Evolutionary conservation across 2,329 filamentous ascomycete genomes (phyloP).

Genomic region (Talaromyces sp.): DNA sequence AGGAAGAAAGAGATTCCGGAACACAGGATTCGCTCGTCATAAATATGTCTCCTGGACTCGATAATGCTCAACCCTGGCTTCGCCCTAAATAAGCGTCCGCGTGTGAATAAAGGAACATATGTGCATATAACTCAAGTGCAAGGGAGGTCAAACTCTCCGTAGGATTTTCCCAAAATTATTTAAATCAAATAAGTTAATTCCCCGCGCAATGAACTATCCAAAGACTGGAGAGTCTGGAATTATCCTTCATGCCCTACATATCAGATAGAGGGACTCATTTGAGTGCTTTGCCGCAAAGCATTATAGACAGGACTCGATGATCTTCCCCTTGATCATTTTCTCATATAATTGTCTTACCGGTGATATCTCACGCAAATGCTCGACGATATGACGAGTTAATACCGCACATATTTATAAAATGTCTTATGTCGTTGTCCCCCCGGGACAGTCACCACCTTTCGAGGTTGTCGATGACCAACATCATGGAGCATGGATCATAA

Average conservation of each 20-base stretch:
- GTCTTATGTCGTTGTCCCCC: constrained; percentile 28
- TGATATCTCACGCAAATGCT: background rate
- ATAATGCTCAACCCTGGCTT: background rate
- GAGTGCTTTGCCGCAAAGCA: background rate
- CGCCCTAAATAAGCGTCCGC: background rate
- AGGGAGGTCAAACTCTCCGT: background rate
- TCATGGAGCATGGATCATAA: constrained; percentile 39
- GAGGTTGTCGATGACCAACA: constrained; percentile 39
- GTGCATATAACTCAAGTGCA: background rate
- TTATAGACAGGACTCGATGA: background rate
- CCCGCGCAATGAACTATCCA: background rate
- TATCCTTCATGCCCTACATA: background rate
- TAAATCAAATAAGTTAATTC: background rate
- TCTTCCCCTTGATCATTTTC: background rate
- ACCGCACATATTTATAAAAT: background rate
- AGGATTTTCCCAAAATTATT: background rate
- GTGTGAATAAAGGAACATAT: background rate
- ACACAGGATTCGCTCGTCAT: background rate
- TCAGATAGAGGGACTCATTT: background rate
- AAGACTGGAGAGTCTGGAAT: background rate
- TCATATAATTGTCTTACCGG: background rate
- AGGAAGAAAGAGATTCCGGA: background rate
- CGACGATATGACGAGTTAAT: background rate
- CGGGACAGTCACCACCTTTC: constrained; percentile 35
- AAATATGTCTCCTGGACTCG: background rate